Conservation (phyloP, 176 grass and related monocot species). For the Ensete glaucum region DNA sequence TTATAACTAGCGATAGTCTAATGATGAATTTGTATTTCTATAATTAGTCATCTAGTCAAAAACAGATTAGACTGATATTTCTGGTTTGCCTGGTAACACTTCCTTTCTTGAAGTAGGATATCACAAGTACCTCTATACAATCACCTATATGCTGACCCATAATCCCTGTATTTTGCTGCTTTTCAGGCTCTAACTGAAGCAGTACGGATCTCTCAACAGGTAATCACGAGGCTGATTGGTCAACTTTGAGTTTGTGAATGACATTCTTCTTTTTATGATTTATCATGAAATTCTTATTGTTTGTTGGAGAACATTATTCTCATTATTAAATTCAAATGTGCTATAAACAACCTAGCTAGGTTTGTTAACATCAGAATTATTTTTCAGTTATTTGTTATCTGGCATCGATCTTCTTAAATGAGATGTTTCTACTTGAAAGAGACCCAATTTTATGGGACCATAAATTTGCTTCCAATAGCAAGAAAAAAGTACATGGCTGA, state of each 20-base stretch:
- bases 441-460: no score
- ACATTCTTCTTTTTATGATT: neutral
- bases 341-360: neutral
- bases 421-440: no score
- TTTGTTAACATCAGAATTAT: no score
- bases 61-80: neutral
- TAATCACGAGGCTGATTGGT: constrained; percentile 29
- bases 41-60: neutral
- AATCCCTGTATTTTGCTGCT: constrained; percentile 24
- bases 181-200: constrained; percentile 91
- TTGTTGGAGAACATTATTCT: neutral
- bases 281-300: neutral
- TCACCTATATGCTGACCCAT: neutral
- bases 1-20: neutral
- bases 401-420: no score
- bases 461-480: no score
- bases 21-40: neutral
- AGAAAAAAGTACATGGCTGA: no score
- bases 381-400: no score
- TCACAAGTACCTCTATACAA: neutral
- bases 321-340: neutral
- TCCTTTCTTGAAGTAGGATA: neutral
- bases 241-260: neutral
- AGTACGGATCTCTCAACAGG: constrained; percentile 93
- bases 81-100: neutral